A percentile compares a stretch with the other conserved stretches of the same genome.
phyloP scores from a whole-genome alignment of 306 rosid species.

The Vigna nakashimae region DNA sequence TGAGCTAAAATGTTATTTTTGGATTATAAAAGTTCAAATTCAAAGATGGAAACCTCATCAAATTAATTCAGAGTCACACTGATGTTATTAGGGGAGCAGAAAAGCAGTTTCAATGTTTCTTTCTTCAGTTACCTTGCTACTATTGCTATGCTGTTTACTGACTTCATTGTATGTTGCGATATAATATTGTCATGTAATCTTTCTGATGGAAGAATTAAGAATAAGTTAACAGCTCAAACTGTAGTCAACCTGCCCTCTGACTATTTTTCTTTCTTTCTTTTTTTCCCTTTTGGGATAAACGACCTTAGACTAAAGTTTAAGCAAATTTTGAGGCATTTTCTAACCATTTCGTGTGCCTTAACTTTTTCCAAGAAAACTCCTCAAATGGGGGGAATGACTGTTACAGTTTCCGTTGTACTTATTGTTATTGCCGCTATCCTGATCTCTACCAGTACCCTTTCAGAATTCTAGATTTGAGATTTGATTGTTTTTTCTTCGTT shows the following conservation, averaged over 20 bases:
- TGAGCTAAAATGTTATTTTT: too few species aligned
- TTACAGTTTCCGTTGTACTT: background rate
- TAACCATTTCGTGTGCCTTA: background rate
- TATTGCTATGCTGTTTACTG: too few species aligned
- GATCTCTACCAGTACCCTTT: background rate
- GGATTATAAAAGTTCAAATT: too few species aligned
- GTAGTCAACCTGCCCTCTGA: slow-evolving; percentile 2
- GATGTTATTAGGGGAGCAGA: too few species aligned
- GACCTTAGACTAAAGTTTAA: background rate
- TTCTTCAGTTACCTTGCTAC: too few species aligned
- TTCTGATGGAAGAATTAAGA: background rate
- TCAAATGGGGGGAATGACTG: background rate
- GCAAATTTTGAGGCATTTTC: slow-evolving; percentile 21
- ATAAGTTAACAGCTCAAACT: slow-evolving; percentile 11
- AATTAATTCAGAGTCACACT: too few species aligned
- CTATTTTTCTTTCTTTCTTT: background rate
- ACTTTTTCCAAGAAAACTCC: background rate
- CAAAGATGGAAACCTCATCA: too few species aligned
- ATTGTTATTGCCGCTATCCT: slow-evolving; percentile 3
- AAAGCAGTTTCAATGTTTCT: too few species aligned
- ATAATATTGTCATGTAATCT: background rate
- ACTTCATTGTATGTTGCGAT: slow-evolving; percentile 3
- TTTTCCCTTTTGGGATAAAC: background rate
- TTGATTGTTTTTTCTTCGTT: slow-evolving; percentile 20
- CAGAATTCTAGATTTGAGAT: slow-evolving; percentile 18